Percentiles rank a stretch among this genome's conserved stretches.
These are phyloP conservation scores for Penicillium sp. DNA, from an alignment of 2,329 filamentous ascomycete species.

Conservation along the genomic window DNA sequence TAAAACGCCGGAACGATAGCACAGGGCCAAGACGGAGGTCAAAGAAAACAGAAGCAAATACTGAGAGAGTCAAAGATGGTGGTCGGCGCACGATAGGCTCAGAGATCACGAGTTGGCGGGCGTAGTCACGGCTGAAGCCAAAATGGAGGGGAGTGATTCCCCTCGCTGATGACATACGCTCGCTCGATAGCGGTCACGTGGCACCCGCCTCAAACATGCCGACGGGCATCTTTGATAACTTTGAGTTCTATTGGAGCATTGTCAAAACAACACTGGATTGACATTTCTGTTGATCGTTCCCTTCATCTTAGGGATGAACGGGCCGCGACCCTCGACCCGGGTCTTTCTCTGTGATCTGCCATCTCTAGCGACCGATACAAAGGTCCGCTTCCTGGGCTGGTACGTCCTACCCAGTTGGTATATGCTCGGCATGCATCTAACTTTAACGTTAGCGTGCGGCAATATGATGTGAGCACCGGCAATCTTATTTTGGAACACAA, in stretches of 20 bases:
- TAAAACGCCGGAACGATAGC: neutral
- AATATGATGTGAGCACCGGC: constrained; percentile 60
- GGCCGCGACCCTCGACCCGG: constrained; percentile 65
- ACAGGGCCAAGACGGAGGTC: neutral
- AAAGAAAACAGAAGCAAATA: neutral
- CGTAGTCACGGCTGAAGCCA: constrained; percentile 19
- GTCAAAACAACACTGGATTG: neutral
- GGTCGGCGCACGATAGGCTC: neutral
- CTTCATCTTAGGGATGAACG: constrained; percentile 38
- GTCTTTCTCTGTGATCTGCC: constrained; percentile 67
- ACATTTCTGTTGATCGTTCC: neutral
- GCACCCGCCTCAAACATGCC: neutral
- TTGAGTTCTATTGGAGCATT: neutral
- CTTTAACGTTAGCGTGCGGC: constrained; percentile 53
- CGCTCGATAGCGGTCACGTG: constrained; percentile 38
- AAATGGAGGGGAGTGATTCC: constrained; percentile 32
- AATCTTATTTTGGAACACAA: constrained; percentile 69
- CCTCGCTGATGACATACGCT: constrained; percentile 43
- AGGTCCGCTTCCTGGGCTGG: constrained; percentile 92
- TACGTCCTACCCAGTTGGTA: constrained; percentile 51
- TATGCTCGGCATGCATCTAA: neutral
- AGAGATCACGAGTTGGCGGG: neutral
- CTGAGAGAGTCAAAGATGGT: neutral
- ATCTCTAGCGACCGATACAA: constrained; percentile 60
- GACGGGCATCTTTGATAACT: neutral